Conservation (phyloP, 2,329 filamentous ascomycete genomes). For the Colletotrichum phormii region DNA sequence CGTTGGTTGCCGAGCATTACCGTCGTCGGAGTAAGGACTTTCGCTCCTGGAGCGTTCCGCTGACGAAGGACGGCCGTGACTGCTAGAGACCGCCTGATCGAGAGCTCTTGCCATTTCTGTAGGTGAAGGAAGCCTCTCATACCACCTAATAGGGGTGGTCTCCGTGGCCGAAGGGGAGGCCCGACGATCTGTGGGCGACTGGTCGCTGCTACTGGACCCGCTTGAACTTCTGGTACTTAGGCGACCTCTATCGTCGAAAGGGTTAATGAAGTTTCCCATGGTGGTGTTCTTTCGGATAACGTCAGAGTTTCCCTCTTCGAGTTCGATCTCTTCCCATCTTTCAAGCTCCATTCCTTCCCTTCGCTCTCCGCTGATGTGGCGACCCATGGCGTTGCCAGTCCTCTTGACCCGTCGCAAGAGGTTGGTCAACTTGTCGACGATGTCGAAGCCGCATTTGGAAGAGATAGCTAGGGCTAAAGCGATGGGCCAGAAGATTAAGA, state of each 20-base stretch:
- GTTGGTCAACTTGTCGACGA: not conserved
- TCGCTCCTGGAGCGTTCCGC: not conserved
- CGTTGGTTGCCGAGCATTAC: not conserved
- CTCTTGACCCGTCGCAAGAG: too few species aligned
- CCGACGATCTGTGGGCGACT: not conserved
- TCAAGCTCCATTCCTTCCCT: not conserved
- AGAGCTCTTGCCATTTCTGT: not conserved
- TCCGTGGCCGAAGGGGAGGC: rapidly evolving
- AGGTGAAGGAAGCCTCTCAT: not conserved
- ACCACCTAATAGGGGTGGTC: not conserved
- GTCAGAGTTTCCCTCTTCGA: not conserved
- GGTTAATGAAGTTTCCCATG: not conserved
- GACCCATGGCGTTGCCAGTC: too few species aligned
- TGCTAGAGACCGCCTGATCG: not conserved
- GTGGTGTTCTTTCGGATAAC: not conserved
- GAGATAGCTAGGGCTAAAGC: not conserved
- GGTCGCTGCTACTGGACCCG: not conserved
- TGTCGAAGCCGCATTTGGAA: not conserved
- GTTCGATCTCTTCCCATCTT: not conserved
- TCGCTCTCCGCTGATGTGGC: not conserved
- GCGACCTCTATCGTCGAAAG: not conserved
- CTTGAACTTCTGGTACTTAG: not conserved
- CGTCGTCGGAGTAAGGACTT: not conserved
- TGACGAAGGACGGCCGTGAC: not conserved
- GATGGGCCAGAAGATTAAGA: conserved; percentile 5